Conservation (phyloP, 768 basidiomycete genomes). For the Leccinum boreale region DNA sequence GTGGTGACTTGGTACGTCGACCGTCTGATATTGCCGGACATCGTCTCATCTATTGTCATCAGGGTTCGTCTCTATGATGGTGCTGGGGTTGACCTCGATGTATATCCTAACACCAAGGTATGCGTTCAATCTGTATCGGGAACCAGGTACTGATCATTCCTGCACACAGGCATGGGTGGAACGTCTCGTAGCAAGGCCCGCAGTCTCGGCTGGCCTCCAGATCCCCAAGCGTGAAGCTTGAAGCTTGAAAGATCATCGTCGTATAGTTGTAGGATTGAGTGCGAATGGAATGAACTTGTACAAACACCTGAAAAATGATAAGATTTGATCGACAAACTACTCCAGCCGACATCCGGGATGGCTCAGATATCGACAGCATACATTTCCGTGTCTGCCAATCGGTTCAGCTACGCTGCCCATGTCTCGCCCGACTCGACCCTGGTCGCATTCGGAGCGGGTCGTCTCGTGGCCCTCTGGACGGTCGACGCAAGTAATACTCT, state of each 20-base stretch:
- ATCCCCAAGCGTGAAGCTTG: slow-evolving; percentile 6
- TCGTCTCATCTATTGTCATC: neutral
- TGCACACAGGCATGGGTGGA: slow-evolving; percentile 28
- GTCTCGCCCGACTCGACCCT: slow-evolving; percentile 31
- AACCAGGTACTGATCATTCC: neutral
- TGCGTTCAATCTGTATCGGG: neutral
- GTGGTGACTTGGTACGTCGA: slow-evolving; percentile 53
- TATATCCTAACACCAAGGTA: slow-evolving; percentile 63
- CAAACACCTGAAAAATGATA: neutral
- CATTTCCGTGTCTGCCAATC: slow-evolving; percentile 47
- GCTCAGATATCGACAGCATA: slow-evolving; percentile 32
- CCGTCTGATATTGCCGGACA: neutral
- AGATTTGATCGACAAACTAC: slow-evolving; percentile 5
- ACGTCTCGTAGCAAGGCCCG: slow-evolving; percentile 21
- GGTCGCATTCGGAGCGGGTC: slow-evolving; percentile 57
- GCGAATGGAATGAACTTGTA: neutral
- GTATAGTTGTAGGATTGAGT: neutral
- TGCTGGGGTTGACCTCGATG: slow-evolving; percentile 56
- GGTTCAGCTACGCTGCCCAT: slow-evolving; percentile 40
- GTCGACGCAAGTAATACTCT: slow-evolving; percentile 37
- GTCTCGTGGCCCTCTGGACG: slow-evolving; percentile 59
- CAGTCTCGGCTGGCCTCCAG: slow-evolving; percentile 22
- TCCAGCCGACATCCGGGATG: slow-evolving; percentile 4
- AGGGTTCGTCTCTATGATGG: slow-evolving; percentile 54
- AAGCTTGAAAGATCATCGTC: neutral